Conservation (phyloP, 306 rosid genomes). For the peach (Prunus persica) region Prunus_persica_NCBIv2 NC_034009.1:296001-296500, state of each 20-base stretch:
- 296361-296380: slow-evolving; percentile 5
- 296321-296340: not conserved
- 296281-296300: slow-evolving; percentile 98
- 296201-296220: slow-evolving; percentile 98
- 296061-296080: slow-evolving; percentile 96
- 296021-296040: slow-evolving; percentile 92
- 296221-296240: slow-evolving; percentile 97
- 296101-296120: slow-evolving; percentile 98
- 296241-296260: slow-evolving; percentile 96
- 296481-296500: not conserved
- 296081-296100: slow-evolving; percentile 95
- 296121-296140: slow-evolving; percentile 99
- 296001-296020: slow-evolving; percentile 94
- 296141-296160: slow-evolving; percentile 96
- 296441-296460: not conserved
- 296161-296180: slow-evolving; percentile 97
- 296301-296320: slow-evolving; percentile 88
- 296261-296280: slow-evolving; percentile 95
- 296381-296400: not conserved
- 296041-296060: slow-evolving; percentile 86
- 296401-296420: not conserved
- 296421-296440: not conserved
- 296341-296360: slow-evolving; percentile 3
- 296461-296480: not conserved
- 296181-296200: slow-evolving; percentile 97